Evolutionary conservation across 192 early-diverging fungal species (phyloP).

Genomic region (Mortierella hygrophila): DNA sequence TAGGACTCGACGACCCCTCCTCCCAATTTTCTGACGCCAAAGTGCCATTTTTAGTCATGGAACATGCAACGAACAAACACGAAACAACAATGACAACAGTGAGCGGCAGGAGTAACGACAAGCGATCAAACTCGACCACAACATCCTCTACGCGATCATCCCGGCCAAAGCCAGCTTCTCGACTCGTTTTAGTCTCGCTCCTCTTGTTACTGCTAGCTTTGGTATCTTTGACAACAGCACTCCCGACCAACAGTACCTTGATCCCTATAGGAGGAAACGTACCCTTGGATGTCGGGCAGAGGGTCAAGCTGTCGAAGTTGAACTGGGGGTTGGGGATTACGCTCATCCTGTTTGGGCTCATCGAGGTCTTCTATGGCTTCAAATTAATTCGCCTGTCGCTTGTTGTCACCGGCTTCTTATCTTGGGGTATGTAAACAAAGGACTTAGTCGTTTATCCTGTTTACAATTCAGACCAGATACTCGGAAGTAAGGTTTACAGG

Average conservation of each 20-base stretch:
- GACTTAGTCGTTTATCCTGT: neutral
- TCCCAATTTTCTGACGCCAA: neutral
- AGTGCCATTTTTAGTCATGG: neutral
- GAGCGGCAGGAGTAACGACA: neutral
- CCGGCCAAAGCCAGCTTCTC: neutral
- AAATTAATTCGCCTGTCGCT: slow-evolving; percentile 45
- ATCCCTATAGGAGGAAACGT: slow-evolving; percentile 17
- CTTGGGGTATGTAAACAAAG: slow-evolving; percentile 28
- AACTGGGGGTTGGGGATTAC: slow-evolving; percentile 29
- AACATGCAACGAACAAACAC: neutral
- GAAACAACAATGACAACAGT: neutral
- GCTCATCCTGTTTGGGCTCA: slow-evolving; percentile 35
- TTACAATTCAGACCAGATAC: neutral
- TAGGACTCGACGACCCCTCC: neutral
- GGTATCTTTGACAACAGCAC: neutral
- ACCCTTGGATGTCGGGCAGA: slow-evolving; percentile 32
- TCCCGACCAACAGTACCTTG: slow-evolving; percentile 26
- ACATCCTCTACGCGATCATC: neutral
- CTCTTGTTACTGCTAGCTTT: slow-evolving; percentile 9
- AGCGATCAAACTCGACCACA: neutral
- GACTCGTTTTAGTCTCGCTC: neutral
- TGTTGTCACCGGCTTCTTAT: slow-evolving; percentile 37
- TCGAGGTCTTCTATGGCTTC: slow-evolving; percentile 51
- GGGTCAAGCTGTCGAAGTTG: slow-evolving; percentile 4
- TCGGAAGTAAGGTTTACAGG: neutral